Base-by-base conservation (phyloP, 441 rosid genomes). In the Biscutella laevigata region DNA sequence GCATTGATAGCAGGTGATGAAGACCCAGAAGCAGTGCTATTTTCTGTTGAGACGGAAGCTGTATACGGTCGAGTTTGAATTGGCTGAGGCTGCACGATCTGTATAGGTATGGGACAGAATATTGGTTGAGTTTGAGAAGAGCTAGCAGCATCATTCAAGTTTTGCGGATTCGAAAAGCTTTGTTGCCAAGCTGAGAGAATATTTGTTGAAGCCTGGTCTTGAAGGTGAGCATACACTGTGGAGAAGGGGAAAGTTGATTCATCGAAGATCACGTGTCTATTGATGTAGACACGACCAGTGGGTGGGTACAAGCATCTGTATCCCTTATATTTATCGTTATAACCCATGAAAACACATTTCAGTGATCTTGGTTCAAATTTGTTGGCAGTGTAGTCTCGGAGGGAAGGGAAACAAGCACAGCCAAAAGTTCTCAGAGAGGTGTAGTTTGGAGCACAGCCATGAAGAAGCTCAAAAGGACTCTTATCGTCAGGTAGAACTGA, bases 371-470 rank as follows among this genome's bases (percentile, higher is more conserved):
- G 17, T 2, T 12, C 17, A 2, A 34, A 34, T 1, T 34, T 13
- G 3, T 34, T 5, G 0, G 0, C 1, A 0, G 39, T 6, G 5
- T 34, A 34, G 1, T 5, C 16, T 2, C 39, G 6, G 1, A 34
- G 5, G 0, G 3, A 11, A 0, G 39, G 39, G 13, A 0, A 34
- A 2, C 39, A 34, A 0, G 39, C 39, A 5, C 17, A 5, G 0
- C 39, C 39, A 34, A 34, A 34, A 0, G 2, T 3, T 2, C 39
- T 34, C 2, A 34, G 8, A 0, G 17, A 2, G 12, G 7, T 1
- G 5, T 34, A 34, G 0, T 5, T 2, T 0, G 39, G 39, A 0
- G 2, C 0, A 0, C 0, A 0, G 0, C 4, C 1, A 6, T 11
- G 1, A 2, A 34, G 1, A 0, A 4, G 0, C 1, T 34, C 17